phyloP scores from a whole-genome alignment of 1,284 basidiomycete genomes.

The Puccinia triticina region DNA sequence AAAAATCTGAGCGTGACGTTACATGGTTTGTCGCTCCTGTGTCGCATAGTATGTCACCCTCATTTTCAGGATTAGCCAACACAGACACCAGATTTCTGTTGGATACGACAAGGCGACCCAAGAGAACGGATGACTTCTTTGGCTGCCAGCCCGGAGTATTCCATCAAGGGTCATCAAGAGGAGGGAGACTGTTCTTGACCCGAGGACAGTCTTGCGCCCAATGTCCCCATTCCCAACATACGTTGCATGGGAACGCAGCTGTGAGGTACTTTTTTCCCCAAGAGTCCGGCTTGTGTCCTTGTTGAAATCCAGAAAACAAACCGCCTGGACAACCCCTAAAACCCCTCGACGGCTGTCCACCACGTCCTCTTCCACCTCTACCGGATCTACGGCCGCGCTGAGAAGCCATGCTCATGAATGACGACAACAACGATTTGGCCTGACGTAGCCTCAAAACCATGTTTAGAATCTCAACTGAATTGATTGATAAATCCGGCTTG shows the following conservation, averaged over 20 bases:
- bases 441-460: not conserved
- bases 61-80: not conserved
- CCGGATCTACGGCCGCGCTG: not conserved
- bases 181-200: too few relatives aligned
- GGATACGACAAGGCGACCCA: not conserved
- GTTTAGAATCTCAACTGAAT: not conserved
- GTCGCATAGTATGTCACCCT: not conserved
- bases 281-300: not conserved
- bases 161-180: not conserved
- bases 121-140: not conserved
- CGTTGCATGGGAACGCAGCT: too few relatives aligned
- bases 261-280: too few relatives aligned
- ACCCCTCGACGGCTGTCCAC: too few relatives aligned
- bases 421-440: not conserved
- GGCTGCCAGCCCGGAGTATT: not conserved
- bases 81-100: not conserved
- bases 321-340: too few relatives aligned
- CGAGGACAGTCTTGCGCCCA: too few relatives aligned
- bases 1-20: not conserved
- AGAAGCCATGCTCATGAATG: not conserved
- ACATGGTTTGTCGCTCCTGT: not conserved
- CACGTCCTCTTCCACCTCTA: not conserved
- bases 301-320: not conserved
- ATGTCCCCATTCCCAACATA: too few relatives aligned
- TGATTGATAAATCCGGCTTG: not conserved